Evolutionary conservation across 2,329 filamentous ascomycete species (phyloP), one percentile per base, ranked within the genome.

Genomic region (Delphinella strobiligena): DNA sequence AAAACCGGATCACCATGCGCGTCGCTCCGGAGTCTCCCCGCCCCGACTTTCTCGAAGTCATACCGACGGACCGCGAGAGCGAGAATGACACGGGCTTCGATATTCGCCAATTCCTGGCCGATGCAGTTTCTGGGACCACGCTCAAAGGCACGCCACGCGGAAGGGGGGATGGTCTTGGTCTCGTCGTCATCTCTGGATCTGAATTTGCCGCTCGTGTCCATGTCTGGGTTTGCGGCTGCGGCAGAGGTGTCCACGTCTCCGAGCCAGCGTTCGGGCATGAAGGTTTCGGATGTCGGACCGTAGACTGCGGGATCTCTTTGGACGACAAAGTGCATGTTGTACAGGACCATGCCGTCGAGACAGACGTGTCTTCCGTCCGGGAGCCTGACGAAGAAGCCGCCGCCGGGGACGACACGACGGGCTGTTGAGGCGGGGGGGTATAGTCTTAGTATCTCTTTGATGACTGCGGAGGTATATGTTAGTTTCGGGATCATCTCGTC

Each of bases 51-150:
- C 37, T 58, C 52, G 42, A 77, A 64, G 27, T 74, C 67, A 35
- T 74, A 71, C 14, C 66, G 63, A 36, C 70, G 51, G 10, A 67
- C 50, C 0, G 66, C 66, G 51, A 72, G 63, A 3, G 67, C 65
- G 19, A 76, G 53, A 5, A 70, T 59, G 43, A 70, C 56, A 45
- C 66, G 66, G 16, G 69, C 49, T 53, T 77, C 72, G 12, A 72
- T 56, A 54, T 68, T 64, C 1, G 67, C 72, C 33, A 76, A 58
- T 45, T 71, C 67, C 51, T 75, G 69, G 1, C 72, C 73, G n/a
- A 76, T 64, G 48, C 74, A 79, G 37, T 68, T 69, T 10, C 74
- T 54, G 2, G 65, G 61, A 0, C 74, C 74, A 40, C 66, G 61
- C 47, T 71, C 69, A 51, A 78, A 78, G 0, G 69, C 61, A 7